phyloP scores from a whole-genome alignment of 306 rosid species.

The Castanopsis chinensis region DNA sequence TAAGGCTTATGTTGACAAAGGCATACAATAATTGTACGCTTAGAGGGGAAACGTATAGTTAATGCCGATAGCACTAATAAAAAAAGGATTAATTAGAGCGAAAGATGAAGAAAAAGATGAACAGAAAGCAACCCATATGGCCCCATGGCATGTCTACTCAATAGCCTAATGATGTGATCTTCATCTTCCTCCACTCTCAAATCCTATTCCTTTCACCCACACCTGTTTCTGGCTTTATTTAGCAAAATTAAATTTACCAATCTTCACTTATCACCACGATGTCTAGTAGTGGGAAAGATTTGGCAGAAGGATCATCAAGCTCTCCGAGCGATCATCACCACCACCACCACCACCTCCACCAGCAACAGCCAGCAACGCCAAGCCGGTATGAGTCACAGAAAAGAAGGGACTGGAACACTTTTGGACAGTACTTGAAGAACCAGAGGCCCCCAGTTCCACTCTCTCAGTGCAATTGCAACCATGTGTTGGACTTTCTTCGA shows the following conservation, averaged over 20 bases:
- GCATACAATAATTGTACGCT: conserved; percentile 46
- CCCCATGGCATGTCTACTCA: conserved; percentile 89
- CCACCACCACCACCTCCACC: not conserved
- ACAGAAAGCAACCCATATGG: conserved; percentile 50
- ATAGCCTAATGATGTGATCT: conserved; percentile 68
- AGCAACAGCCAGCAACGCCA: conserved; percentile 41
- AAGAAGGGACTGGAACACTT: conserved; percentile 97
- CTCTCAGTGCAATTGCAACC: conserved; percentile 76
- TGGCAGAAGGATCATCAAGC: conserved; percentile 54
- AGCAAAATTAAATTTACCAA: conserved; percentile 16
- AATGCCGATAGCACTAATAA: conserved; percentile 17
- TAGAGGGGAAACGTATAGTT: conserved; percentile 18
- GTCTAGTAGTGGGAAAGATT: conserved; percentile 53
- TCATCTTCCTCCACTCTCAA: conserved; percentile 37
- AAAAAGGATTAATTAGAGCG: conserved; percentile 25
- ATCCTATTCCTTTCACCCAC: conserved; percentile 74
- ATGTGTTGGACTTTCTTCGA: conserved; percentile 81
- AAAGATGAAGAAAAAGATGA: conserved; percentile 44
- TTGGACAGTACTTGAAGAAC: conserved; percentile 85
- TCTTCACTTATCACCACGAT: conserved; percentile 22
- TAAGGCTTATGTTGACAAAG: conserved; percentile 35
- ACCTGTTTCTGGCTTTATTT: conserved; percentile 26
- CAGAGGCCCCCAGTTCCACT: conserved; percentile 83
- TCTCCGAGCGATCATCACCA: conserved; percentile 24
- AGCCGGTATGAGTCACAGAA: conserved; percentile 96